These are phyloP conservation scores for Cercospora citrullina DNA, from an alignment of 2,329 filamentous ascomycete genomes.

Conservation along the genomic window DNA sequence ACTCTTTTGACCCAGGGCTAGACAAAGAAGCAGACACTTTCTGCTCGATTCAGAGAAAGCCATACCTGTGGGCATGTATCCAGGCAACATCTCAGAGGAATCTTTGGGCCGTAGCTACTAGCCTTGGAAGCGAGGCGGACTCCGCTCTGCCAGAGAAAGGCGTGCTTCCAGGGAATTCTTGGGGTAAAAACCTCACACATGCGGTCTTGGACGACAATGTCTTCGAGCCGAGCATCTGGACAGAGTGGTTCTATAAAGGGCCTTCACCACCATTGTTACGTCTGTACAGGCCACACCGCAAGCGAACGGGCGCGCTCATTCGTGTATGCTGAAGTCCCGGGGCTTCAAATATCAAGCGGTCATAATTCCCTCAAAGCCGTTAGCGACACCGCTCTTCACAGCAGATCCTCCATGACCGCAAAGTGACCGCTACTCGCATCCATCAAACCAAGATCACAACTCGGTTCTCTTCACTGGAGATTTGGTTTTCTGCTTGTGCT, in stretches of 20 bases:
- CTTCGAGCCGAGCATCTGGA: neutral
- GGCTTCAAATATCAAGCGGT: neutral
- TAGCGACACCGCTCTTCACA: neutral
- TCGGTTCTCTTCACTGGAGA: neutral
- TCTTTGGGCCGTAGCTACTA: neutral
- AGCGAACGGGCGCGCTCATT: neutral
- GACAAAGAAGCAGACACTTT: too few relatives aligned
- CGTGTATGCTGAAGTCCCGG: neutral
- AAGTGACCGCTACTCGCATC: neutral
- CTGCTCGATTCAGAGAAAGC: too few relatives aligned
- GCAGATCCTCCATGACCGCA: neutral
- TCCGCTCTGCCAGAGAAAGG: neutral
- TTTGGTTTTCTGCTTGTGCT: neutral
- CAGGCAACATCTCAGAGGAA: neutral
- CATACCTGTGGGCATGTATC: neutral
- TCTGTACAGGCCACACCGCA: neutral
- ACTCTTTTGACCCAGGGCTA: too few relatives aligned
- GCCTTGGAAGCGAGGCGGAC: neutral
- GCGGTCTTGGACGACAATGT: neutral
- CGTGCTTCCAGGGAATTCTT: neutral
- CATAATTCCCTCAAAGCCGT: slow-evolving; percentile 1
- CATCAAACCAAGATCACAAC: neutral
- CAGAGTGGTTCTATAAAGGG: neutral
- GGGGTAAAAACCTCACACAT: neutral
- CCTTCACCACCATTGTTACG: neutral